Percentiles rank a stretch among this genome's conserved stretches.
Evolutionary conservation across 208 protist genomes (phyloP).

Genomic region (Trypanosoma cruzi): DNA sequence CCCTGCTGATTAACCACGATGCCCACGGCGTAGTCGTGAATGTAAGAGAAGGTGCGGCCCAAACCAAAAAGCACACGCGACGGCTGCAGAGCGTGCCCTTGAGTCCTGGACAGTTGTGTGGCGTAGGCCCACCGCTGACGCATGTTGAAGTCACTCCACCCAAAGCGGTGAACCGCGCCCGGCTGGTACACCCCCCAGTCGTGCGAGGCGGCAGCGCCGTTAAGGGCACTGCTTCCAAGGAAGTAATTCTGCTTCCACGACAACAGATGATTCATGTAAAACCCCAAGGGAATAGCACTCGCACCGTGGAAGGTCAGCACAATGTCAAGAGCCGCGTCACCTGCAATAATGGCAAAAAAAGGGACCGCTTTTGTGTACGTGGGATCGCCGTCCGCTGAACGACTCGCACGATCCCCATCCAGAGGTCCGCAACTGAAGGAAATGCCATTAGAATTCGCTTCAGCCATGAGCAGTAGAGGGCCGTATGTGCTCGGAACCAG

Average conservation of each 20-base stretch:
- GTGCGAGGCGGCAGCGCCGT: slow-evolving; percentile 18
- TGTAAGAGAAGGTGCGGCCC: slow-evolving; percentile 70
- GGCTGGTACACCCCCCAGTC: slow-evolving; percentile 36
- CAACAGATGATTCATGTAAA: slow-evolving; percentile 38
- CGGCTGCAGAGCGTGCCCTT: slow-evolving; percentile 37
- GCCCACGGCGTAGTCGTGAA: slow-evolving; percentile 63
- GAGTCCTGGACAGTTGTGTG: slow-evolving; percentile 40
- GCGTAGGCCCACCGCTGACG: slow-evolving; percentile 35
- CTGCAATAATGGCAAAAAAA: slow-evolving; percentile 46
- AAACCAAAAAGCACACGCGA: slow-evolving; percentile 58
- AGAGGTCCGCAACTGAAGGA: slow-evolving; percentile 27
- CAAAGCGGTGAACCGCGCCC: slow-evolving; percentile 54
- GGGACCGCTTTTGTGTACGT: slow-evolving; percentile 28
- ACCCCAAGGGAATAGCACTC: slow-evolving; percentile 1
- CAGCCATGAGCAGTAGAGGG: slow-evolving; percentile 48
- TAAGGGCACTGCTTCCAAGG: slow-evolving; percentile 40
- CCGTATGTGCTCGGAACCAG: slow-evolving; percentile 64
- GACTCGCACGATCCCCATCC: neutral
- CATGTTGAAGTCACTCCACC: slow-evolving; percentile 71
- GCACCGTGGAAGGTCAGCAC: slow-evolving; percentile 33
- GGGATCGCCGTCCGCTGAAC: neutral
- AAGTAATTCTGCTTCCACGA: slow-evolving; percentile 47
- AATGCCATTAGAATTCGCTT: slow-evolving; percentile 3
- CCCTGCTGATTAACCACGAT: slow-evolving; percentile 12
- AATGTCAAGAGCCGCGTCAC: slow-evolving; percentile 43